Evolutionary conservation across 352 stramenopile species (phyloP).

Genomic region (Phytophthora ramorum): DNA sequence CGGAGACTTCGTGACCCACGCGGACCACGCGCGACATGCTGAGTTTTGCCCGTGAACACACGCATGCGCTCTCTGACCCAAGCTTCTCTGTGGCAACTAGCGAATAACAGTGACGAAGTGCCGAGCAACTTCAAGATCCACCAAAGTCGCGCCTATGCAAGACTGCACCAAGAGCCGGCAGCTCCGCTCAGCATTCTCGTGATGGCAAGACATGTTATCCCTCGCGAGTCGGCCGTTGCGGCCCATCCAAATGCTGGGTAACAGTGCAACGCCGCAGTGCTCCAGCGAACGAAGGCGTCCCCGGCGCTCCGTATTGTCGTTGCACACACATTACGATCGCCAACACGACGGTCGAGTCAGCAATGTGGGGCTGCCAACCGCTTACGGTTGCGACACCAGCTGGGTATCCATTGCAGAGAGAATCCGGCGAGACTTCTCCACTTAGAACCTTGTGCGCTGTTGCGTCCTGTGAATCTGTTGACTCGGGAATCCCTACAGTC

Average conservation of each 20-base stretch:
- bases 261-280: slow-evolving; percentile 20
- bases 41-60: slow-evolving; percentile 1
- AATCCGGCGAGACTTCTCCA: background rate
- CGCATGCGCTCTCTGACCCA: slow-evolving; percentile 1
- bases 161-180: background rate
- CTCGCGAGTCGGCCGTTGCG: slow-evolving; percentile 12
- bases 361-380: background rate
- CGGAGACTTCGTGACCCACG: background rate
- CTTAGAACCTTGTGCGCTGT: too few relatives aligned
- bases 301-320: background rate
- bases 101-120: slow-evolving; percentile 11
- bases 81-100: slow-evolving; percentile 6
- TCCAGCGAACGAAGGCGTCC: background rate
- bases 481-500: too few relatives aligned
- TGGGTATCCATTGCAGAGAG: background rate
- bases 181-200: slow-evolving; percentile 16
- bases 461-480: too few relatives aligned
- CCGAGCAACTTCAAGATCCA: slow-evolving; percentile 1
- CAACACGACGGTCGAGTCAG: background rate
- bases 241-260: slow-evolving; percentile 18
- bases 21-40: slow-evolving; percentile 7
- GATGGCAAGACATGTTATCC: slow-evolving; percentile 10
- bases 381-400: background rate
- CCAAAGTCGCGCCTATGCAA: background rate
- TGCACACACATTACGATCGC: slow-evolving; percentile 1